Percentiles rank a stretch among this genome's conserved stretches.
Conservation (phyloP, 2,329 filamentous ascomycete genomes). For the Penicillium decumbens region DNA sequence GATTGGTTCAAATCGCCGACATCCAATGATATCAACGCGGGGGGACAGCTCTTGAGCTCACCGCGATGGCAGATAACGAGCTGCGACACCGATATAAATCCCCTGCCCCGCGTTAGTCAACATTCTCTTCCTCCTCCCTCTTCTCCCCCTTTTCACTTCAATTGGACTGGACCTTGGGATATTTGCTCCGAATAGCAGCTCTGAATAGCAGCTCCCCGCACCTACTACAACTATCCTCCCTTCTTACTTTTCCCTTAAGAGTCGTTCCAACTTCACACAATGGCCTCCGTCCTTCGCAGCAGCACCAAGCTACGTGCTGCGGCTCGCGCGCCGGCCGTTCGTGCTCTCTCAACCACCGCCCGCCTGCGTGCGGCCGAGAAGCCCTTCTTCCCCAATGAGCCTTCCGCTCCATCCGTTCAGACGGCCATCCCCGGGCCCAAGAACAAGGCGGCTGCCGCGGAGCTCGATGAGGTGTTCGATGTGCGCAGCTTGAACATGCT, state of each 20-base stretch:
- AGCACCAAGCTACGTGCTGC: conserved; percentile 32
- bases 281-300: conserved; percentile 38
- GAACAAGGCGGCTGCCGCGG: conserved; percentile 62
- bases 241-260: neutral
- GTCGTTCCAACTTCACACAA: conserved; percentile 14
- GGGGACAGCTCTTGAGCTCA: conserved; percentile 19
- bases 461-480: conserved; percentile 76
- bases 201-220: conserved; percentile 7
- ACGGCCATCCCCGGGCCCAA: conserved; percentile 70
- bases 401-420: conserved; percentile 50
- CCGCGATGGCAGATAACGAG: conserved; percentile 17
- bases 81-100: conserved; percentile 17
- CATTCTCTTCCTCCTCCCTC: neutral
- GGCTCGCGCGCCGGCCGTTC: conserved; percentile 32
- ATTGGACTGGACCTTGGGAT: neutral
- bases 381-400: conserved; percentile 57
- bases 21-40: conserved; percentile 21
- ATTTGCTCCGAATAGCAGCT: conserved; percentile 2
- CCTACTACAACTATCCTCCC: conserved; percentile 2
- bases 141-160: neutral
- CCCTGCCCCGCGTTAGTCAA: conserved; percentile 9
- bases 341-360: conserved; percentile 36
- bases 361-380: conserved; percentile 39
- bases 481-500: conserved; percentile 82
- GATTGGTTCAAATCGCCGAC: conserved; percentile 28